These are phyloP conservation scores for Cicer pinnatifidum DNA, from an alignment of 306 rosid species.

Conservation along the genomic window DNA sequence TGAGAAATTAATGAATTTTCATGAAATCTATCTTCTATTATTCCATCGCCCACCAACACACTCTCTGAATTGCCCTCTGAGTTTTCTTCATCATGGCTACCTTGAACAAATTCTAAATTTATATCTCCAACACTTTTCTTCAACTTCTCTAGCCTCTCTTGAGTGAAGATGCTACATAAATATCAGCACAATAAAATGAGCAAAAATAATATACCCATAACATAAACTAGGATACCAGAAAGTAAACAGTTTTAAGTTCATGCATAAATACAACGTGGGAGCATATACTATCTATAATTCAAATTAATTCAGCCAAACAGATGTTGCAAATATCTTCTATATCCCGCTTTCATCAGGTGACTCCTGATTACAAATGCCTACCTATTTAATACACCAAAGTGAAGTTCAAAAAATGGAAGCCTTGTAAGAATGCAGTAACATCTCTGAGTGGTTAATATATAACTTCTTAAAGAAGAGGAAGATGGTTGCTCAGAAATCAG, in stretches of 20 bases:
- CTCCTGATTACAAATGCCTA: constrained; percentile 45
- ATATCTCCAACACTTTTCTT: constrained; percentile 69
- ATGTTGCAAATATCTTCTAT: constrained; percentile 39
- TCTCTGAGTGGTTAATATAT: constrained; percentile 81
- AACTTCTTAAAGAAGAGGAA: constrained; percentile 70
- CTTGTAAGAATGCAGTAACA: constrained; percentile 95
- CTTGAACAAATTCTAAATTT: constrained; percentile 62
- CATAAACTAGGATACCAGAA: constrained; percentile 20
- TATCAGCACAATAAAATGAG: constrained; percentile 50
- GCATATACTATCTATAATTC: constrained; percentile 30
- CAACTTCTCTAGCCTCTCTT: constrained; percentile 91
- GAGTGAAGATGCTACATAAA: constrained; percentile 84
- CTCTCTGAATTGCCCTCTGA: constrained; percentile 51
- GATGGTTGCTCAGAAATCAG: constrained; percentile 68
- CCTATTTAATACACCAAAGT: constrained; percentile 96
- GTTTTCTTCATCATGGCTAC: constrained; percentile 56
- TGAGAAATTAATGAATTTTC: constrained; percentile 51
- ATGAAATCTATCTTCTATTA: constrained; percentile 49
- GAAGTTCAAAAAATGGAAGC: constrained; percentile 87
- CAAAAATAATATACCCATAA: constrained; percentile 22
- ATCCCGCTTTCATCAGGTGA: constrained; percentile 9
- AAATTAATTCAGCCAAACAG: constrained; percentile 29
- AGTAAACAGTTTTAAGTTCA: constrained; percentile 10
- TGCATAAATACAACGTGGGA: constrained; percentile 14
- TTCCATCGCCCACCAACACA: constrained; percentile 45